A percentile compares a stretch with the other conserved stretches of the same genome.
phyloP scores from a whole-genome alignment of 2,329 filamentous ascomycete genomes.

The Xylaria sp. region DNA sequence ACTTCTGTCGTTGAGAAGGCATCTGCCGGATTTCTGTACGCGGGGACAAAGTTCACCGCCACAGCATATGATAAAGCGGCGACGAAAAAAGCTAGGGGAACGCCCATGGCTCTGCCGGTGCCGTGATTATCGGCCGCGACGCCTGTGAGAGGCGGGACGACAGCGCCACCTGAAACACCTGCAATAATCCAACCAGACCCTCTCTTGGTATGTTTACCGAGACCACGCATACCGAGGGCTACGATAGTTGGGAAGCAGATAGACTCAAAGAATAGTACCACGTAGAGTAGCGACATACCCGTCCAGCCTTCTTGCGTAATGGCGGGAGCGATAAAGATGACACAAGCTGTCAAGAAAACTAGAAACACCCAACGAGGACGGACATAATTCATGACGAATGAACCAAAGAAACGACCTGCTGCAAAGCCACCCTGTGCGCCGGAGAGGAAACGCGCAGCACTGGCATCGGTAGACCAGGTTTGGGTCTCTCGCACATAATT shows the following conservation, averaged over 20 bases:
- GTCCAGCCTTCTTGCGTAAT: conserved; percentile 59
- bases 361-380: conserved; percentile 75
- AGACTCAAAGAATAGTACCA: conserved; percentile 81
- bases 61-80: conserved; percentile 66
- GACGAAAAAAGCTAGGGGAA: conserved; percentile 70
- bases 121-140: conserved; percentile 71
- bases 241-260: conserved; percentile 86
- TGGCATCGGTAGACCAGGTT: conserved; percentile 58
- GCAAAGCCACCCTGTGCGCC: conserved; percentile 80
- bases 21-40: conserved; percentile 72
- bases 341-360: conserved; percentile 69
- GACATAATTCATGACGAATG: conserved; percentile 72
- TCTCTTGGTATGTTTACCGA: conserved; percentile 80
- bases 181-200: conserved; percentile 77
- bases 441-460: conserved; percentile 74
- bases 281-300: conserved; percentile 70
- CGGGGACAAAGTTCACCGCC: conserved; percentile 73
- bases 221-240: conserved; percentile 77
- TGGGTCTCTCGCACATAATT: conserved; percentile 75
- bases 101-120: conserved; percentile 72
- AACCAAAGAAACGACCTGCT: conserved; percentile 75
- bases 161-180: conserved; percentile 77
- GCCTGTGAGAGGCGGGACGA: conserved; percentile 77
- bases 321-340: conserved; percentile 68
- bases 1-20: conserved; percentile 60